These are phyloP conservation scores for Quercus bicolor DNA, from an alignment of 306 rosid species.

Conservation along the genomic window DNA sequence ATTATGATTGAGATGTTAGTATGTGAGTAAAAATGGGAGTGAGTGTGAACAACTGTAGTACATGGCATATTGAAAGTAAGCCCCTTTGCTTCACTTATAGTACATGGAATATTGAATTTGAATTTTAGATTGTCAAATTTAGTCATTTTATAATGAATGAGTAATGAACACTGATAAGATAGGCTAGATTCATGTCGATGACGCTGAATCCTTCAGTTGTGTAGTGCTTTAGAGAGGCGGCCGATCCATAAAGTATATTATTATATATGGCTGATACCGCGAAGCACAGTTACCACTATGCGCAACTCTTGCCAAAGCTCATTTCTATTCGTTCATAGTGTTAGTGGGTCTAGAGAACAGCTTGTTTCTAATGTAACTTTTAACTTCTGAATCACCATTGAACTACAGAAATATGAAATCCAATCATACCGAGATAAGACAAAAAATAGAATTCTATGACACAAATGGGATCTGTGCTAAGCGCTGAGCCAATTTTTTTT, in stretches of 20 bases:
- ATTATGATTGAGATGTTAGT: too few species aligned
- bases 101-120: too few species aligned
- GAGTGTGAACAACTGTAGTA: background rate
- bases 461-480: too few species aligned
- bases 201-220: background rate
- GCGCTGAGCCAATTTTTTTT: too few species aligned
- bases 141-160: too few species aligned
- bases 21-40: too few species aligned
- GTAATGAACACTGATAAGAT: background rate
- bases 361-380: background rate
- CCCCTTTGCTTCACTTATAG: too few species aligned
- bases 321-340: background rate
- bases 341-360: background rate
- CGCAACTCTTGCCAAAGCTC: background rate
- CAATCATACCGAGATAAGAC: background rate
- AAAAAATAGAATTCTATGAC: too few species aligned
- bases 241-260: constrained; percentile 2
- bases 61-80: too few species aligned
- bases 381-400: background rate
- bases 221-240: constrained; percentile 17
- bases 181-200: constrained; percentile 6
- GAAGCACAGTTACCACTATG: background rate
- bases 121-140: too few species aligned
- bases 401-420: background rate
- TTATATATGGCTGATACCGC: background rate